Base-by-base conservation (phyloP, 78 protist species). In the Dictyostelium intermedium region DNA sequence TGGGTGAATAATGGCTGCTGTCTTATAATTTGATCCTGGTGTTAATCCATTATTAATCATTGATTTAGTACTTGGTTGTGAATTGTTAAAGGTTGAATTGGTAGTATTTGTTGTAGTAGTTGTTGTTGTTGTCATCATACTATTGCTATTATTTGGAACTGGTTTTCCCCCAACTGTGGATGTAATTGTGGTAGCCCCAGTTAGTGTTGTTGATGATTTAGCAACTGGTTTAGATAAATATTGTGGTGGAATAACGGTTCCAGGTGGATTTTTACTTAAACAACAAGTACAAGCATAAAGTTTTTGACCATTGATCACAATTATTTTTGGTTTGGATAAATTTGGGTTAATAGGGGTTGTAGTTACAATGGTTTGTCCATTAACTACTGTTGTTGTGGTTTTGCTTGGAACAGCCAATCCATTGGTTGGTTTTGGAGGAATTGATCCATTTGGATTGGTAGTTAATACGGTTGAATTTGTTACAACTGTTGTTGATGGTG, bases 221-320 rank as follows among this genome's bases (percentile, higher is more conserved):
- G 81, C 13, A 25, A 80, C 53, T 25, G 63, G 47, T 53, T 85
- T 76, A 3, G 74, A 27, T 27, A 72, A 16, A 74, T 80, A 47
- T 78, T 87, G 72, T 27, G 80, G 84, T 37, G 86, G 61, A n/a
- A 37, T 25, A 18, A 60, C 61, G 2, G 79, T 20, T 8, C 77
- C 69, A 7, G 94, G 94, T 47, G 94, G 94, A 11, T 89, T 89
- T 81, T 89, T 89, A 63, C 53, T 8, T 45, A 89, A 11, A 69
- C 94, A 89, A 80, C 94, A 89, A 34, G 94, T 14, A 25, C 94
- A 89, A n/a, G 82, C 73, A 32, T 89, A 89, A 6, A 89, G 72
- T 74, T 70, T 89, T 50, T 89, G 94, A 10, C 94, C 94, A 74
- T 45, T 70, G 5, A 39, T 78, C 20, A 80, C 50, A 3, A 80